A percentile compares a stretch with the other conserved stretches of the same genome.
These are phyloP conservation scores for Pythium monospermum DNA, from an alignment of 352 stramenopile genomes.

Conservation along the genomic window DNA sequence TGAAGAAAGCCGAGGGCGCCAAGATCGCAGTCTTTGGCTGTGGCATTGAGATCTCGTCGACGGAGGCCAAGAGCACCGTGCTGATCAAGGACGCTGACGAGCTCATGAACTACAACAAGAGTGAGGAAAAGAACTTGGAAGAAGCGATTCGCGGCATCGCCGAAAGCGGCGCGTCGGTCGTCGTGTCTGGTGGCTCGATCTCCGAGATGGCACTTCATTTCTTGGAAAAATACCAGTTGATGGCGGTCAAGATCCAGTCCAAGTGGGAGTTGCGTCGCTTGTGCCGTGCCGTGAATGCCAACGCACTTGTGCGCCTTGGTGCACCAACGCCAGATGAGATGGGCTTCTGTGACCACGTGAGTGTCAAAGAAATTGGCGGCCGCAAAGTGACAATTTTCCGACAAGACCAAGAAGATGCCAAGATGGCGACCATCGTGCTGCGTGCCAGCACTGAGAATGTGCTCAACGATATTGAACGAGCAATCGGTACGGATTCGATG, in stretches of 20 bases:
- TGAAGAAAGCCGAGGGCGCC: constrained; percentile 89
- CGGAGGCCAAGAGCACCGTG: constrained; percentile 99
- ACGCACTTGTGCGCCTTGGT: constrained; percentile 95
- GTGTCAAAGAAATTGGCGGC: constrained; percentile 94
- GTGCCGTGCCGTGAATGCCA: constrained; percentile 95
- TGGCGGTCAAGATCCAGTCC: constrained; percentile 96
- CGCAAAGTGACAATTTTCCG: constrained; percentile 96
- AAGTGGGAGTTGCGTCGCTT: constrained; percentile 99
- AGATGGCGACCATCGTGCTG: constrained; percentile 96
- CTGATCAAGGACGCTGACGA: constrained; percentile 99
- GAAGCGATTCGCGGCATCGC: constrained; percentile 97
- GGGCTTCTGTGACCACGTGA: constrained; percentile 92
- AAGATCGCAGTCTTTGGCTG: constrained; percentile 98
- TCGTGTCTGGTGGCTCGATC: constrained; percentile 96
- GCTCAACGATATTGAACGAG: constrained; percentile 97
- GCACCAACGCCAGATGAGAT: constrained; percentile 98
- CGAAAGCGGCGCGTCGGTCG: constrained; percentile 93
- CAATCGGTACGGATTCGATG: constrained; percentile 61
- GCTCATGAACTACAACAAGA: constrained; percentile 99
- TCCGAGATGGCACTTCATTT: constrained; percentile 99
- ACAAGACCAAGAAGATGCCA: constrained; percentile 91
- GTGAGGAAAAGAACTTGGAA: constrained; percentile 97
- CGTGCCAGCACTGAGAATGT: constrained; percentile 94
- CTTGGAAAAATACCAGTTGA: constrained; percentile 97
- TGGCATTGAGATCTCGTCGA: constrained; percentile 95